Percentiles rank a stretch among this genome's conserved stretches.
phyloP scores from a whole-genome alignment of 257 asterid genomes.

The Echium plantagineum region DNA sequence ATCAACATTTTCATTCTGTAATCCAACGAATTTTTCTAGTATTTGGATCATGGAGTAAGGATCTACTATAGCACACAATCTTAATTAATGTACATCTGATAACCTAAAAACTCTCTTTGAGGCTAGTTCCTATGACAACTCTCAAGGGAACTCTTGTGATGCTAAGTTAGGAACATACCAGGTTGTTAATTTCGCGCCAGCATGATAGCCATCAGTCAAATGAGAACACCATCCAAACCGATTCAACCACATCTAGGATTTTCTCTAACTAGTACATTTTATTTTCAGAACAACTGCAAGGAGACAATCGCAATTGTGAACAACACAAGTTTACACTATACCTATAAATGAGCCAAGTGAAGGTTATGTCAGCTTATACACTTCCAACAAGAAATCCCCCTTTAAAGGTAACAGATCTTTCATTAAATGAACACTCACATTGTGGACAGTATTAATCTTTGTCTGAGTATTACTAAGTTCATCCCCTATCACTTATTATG shows the following conservation, averaged over 20 bases:
- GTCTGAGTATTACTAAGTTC: constrained; percentile 60
- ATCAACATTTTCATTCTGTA: no score
- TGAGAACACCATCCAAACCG: constrained; percentile 30
- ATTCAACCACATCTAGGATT: constrained; percentile 44
- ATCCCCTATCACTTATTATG: constrained; percentile 53
- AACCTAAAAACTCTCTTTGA: background rate
- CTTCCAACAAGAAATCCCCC: constrained; percentile 2
- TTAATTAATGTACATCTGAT: no score
- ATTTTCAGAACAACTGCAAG: constrained; percentile 54
- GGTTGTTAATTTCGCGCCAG: background rate
- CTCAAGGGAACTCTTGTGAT: no score
- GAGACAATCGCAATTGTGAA: background rate
- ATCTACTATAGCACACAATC: no score
- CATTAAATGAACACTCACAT: constrained; percentile 31
- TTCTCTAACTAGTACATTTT: constrained; percentile 67
- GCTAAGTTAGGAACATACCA: background rate
- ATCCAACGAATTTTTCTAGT: no score
- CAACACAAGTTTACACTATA: background rate
- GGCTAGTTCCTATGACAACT: no score
- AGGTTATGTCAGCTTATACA: background rate
- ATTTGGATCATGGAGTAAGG: no score
- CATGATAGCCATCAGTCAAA: constrained; percentile 23
- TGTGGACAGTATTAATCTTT: constrained; percentile 49
- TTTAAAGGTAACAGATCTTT: constrained; percentile 3
- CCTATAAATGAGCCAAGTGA: background rate